Conservation (phyloP, 2,329 filamentous ascomycete species). For the Venturia nashicola region DNA sequence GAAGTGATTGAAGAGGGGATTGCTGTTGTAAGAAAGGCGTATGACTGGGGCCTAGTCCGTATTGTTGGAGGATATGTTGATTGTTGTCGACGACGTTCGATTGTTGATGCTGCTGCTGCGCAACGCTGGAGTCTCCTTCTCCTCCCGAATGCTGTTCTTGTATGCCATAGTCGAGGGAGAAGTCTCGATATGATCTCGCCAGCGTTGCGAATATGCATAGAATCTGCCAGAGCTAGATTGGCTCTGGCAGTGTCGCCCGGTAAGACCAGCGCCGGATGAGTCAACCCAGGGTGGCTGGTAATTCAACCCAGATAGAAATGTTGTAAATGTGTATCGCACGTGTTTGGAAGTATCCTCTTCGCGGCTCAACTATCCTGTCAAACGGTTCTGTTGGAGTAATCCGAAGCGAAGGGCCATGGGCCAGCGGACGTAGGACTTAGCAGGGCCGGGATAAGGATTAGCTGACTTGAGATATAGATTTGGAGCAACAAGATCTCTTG, state of each 20-base stretch:
- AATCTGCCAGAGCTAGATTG: constrained; percentile 38
- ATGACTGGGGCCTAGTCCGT: constrained; percentile 16
- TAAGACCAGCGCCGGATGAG: constrained; percentile 31
- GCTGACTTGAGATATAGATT: constrained; percentile 25
- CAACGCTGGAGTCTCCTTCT: constrained; percentile 16
- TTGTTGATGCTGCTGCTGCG: constrained; percentile 13
- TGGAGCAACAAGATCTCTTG: constrained; percentile 20
- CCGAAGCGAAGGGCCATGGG: constrained; percentile 24
- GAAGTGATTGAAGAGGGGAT: constrained; percentile 17
- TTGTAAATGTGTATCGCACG: constrained; percentile 25
- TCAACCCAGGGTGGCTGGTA: constrained; percentile 20
- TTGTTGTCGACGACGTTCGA: constrained; percentile 24
- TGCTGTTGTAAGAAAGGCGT: constrained; percentile 9
- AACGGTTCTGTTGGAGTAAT: constrained; percentile 26
- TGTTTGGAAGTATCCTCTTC: constrained; percentile 23
- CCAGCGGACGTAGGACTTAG: constrained; percentile 18
- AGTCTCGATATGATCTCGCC: constrained; percentile 34
- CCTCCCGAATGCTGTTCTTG: constrained; percentile 27
- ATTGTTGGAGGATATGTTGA: constrained; percentile 26
- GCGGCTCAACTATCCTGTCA: constrained; percentile 28
- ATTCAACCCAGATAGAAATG: constrained; percentile 19
- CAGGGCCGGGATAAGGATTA: constrained; percentile 24
- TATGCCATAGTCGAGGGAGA: constrained; percentile 33
- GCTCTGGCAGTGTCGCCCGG: constrained; percentile 34
- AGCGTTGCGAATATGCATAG: constrained; percentile 38